Percentiles rank a stretch among this genome's conserved stretches.
Evolutionary conservation across 345 rosid species (phyloP).

Genomic region (Schrenkiella parvula): DNA sequence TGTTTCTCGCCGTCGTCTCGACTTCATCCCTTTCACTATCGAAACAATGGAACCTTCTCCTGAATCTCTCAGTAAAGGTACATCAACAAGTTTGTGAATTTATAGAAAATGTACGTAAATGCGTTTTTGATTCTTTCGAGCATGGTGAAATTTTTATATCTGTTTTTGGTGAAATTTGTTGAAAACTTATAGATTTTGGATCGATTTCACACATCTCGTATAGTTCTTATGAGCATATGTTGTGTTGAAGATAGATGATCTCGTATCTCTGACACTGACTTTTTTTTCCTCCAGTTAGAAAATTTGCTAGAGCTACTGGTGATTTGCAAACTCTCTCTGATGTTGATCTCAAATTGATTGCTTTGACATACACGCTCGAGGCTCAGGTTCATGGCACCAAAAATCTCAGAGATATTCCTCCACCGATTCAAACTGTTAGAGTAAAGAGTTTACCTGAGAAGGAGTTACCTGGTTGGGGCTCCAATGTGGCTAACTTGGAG

Average conservation of each 20-base stretch:
- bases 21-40: slow-evolving; percentile 47
- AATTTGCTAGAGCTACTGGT: slow-evolving; percentile 85
- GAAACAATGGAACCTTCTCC: slow-evolving; percentile 79
- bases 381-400: slow-evolving; percentile 70
- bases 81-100: neutral
- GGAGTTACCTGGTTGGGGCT: slow-evolving; percentile 94
- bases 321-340: slow-evolving; percentile 80
- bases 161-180: neutral
- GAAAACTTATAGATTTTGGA: neutral
- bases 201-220: too few species aligned
- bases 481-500: slow-evolving; percentile 80
- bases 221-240: neutral
- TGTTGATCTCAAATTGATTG: slow-evolving; percentile 78
- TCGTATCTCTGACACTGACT: neutral
- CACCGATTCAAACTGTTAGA: slow-evolving; percentile 63
- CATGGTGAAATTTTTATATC: neutral
- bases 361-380: slow-evolving; percentile 75
- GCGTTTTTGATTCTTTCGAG: too few species aligned
- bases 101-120: too few species aligned
- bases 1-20: slow-evolving; percentile 74
- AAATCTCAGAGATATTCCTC: slow-evolving; percentile 69
- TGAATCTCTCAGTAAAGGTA: slow-evolving; percentile 71
- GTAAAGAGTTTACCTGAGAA: slow-evolving; percentile 78
- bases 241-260: neutral
- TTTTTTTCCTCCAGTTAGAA: slow-evolving; percentile 36